phyloP scores from a whole-genome alignment of 228 moss, liverwort and hornwort species.

The Sphagnum fallax region DNA sequence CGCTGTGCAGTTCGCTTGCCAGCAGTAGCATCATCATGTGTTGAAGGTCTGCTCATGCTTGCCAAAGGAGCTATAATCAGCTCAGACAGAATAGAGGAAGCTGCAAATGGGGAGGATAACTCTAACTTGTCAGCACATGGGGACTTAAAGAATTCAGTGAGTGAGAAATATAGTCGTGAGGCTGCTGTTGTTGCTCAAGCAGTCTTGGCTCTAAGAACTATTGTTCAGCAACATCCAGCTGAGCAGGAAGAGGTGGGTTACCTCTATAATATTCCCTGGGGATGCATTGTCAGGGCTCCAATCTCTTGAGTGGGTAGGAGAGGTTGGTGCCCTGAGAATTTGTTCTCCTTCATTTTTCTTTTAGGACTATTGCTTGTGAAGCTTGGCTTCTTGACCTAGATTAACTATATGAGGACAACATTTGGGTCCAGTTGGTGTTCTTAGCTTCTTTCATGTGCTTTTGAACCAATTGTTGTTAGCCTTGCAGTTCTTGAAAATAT shows the following conservation, averaged over 20 bases:
- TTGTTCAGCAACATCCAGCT: constrained; percentile 73
- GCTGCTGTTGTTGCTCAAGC: constrained; percentile 88
- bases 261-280: not conserved
- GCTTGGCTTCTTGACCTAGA: no score
- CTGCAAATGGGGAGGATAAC: constrained; percentile 16
- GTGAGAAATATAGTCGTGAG: constrained; percentile 58
- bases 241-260: constrained; percentile 71
- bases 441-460: no score
- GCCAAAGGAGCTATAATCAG: constrained; percentile 49
- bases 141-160: constrained; percentile 12
- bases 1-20: constrained; percentile 82
- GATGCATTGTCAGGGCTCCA: no score
- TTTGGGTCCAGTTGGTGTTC: no score
- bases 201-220: constrained; percentile 69
- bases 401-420: no score
- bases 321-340: no score
- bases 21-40: constrained; percentile 73
- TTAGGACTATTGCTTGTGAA: no score
- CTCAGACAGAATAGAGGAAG: constrained; percentile 13
- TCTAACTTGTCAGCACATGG: constrained; percentile 20
- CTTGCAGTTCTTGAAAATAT: no score
- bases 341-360: no score
- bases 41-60: constrained; percentile 75
- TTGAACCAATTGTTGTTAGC: no score
- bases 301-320: no score